Evolutionary conservation across 73 alveolate genomes (phyloP), one percentile per base, ranked within the genome.

Genomic region (Tetrahymena elliotti): DNA sequence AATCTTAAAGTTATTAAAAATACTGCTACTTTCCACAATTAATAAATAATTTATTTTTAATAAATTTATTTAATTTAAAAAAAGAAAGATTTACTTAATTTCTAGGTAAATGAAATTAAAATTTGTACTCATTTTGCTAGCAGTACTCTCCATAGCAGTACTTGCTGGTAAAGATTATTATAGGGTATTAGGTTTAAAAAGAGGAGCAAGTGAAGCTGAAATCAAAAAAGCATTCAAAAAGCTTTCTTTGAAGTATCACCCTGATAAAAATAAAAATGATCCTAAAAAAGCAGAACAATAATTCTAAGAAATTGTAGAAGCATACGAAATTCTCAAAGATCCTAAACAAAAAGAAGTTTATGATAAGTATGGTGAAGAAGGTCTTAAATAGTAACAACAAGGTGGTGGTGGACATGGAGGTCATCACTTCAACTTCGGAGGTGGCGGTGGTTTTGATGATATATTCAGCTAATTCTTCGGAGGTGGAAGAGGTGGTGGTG

Each of bases 401-500:
- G 84, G 84, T 27, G 83, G 94, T 41, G 84, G 98, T 92, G 98
- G 96, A 33, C 98, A 97, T 93, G 37, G 37, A 6, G 54, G 54
- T 37, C 34, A 37, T 37, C 96, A 94, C 39, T 93, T 93, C 84
- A 98, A 98, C 34, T 98, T 99, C 37, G 99, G 98, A 4, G 82
- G 82, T 41, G 97, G 98, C 41, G 98, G 98, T 40, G 97, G 96
- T 93, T 96, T 95, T 84, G 98, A 98, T 41, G 99, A 98, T 97
- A 97, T 98, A 12, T 98, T 99, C 98, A 92, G 97, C 36, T 96
- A 97, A 41, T 99, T 99, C 98, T 99, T 98, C 97, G 99, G 99
- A 10, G 99, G 99, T 16, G 99, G 99, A 4, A 99, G 99, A 4
- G 98, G 98, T 13, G 98, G 98, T 52, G 96, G 97, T 13, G 97